Evolutionary conservation across 129 eudicot species (phyloP), one percentile per base, ranked within the genome.

Genomic region (Ambrosia trifida): DNA sequence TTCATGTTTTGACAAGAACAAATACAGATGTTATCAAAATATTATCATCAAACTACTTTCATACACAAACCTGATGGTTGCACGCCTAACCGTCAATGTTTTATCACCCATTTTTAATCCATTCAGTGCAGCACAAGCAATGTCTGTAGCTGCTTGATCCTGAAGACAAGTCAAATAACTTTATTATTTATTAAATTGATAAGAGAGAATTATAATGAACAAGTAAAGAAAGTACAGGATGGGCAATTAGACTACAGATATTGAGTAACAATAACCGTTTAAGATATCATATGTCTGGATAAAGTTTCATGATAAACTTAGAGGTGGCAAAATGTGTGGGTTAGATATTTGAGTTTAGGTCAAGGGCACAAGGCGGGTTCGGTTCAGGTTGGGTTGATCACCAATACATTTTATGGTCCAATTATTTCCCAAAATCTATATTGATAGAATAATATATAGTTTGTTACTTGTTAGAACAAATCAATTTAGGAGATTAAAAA

Each of bases 81-180:
- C 97, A 70, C 97, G 91, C 59, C 97, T 75, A 68, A 91, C 96
- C 45, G 97, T 91, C 57, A 91, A 81, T n/a, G 97, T 91, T 74
- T 91, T 91, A 78, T 91, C 97, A 28, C 97, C 97, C 88, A 91
- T 89, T 77, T 91, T 91, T 68, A 91, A 80, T 67, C 97, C 97
- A 88, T 91, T 91, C 50, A 91, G 72, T 44, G 97, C 87, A 80
- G 95, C 92, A 71, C 97, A 91, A 10, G 97, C 97, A 76, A 91
- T 79, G 47, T 91, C 97, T 5, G 97, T 88, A 46, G 82, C 96
- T 12, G 86, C 87, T 69, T 91, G 92, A 78, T 91, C 96, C 97
- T 91, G 81, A 68, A 66, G 14, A 31, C 3, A 72, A 62, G 17
- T 14, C 49, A 17, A 17, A 6, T 24, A 69, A 7, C 3, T 5